Evolutionary conservation across 495 filamentous ascomycete genomes (phyloP).

Genomic region (Aspergillus bertholletiae): DNA sequence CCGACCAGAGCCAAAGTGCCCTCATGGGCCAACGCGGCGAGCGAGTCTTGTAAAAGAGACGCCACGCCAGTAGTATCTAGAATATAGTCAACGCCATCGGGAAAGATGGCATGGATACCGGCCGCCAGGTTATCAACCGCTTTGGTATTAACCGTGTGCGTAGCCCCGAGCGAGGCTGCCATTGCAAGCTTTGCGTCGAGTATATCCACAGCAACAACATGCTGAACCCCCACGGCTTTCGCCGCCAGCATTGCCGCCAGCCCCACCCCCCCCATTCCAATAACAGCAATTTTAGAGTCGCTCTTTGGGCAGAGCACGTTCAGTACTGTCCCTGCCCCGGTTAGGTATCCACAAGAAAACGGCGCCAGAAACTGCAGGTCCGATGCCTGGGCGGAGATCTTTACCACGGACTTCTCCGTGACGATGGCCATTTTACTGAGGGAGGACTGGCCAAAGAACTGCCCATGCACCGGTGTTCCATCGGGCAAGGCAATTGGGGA

Average conservation of each 20-base stretch:
- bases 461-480: conserved; percentile 26
- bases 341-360: conserved; percentile 47
- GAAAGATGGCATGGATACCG: conserved; percentile 22
- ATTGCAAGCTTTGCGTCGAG: conserved; percentile 35
- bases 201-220: conserved; percentile 43
- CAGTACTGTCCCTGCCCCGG: conserved; percentile 42
- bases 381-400: conserved; percentile 11
- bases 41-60: conserved; percentile 24
- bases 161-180: conserved; percentile 41
- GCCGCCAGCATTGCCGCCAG: conserved; percentile 37
- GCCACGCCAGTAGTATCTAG: conserved; percentile 41
- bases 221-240: conserved; percentile 17
- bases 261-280: conserved; percentile 43
- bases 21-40: conserved; percentile 30
- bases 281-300: conserved; percentile 23
- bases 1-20: conserved; percentile 43
- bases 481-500: conserved; percentile 19
- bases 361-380: conserved; percentile 36
- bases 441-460: conserved; percentile 46
- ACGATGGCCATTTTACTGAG: conserved; percentile 37
- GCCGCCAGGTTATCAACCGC: conserved; percentile 18
- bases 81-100: conserved; percentile 33
- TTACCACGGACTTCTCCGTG: conserved; percentile 26
- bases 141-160: conserved; percentile 34
- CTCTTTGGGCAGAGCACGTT: conserved; percentile 31